Evolutionary conservation across 2,329 filamentous ascomycete genomes (phyloP).

Genomic region (Aureobasidium sp.): DNA sequence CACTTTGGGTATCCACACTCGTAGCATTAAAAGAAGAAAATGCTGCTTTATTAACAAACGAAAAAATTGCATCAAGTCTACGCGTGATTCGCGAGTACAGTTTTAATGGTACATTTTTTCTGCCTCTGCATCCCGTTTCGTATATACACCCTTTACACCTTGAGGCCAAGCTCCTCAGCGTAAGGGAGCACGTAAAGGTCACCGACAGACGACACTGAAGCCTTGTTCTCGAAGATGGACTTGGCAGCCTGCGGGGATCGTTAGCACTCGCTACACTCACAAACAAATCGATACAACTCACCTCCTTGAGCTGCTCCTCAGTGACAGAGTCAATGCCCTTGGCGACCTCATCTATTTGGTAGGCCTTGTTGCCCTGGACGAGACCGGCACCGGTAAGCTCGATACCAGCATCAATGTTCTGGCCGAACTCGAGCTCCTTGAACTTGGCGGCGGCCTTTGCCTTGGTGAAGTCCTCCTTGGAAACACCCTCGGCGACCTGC

Average conservation of each 20-base stretch:
- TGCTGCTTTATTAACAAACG: constrained; percentile 12
- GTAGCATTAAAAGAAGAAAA: constrained; percentile 4
- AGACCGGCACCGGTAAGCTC: constrained; percentile 78
- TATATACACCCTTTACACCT: constrained; percentile 89
- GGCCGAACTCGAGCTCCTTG: constrained; percentile 71
- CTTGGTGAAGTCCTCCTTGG: constrained; percentile 82
- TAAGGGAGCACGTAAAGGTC: constrained; percentile 87
- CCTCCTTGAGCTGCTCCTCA: constrained; percentile 73
- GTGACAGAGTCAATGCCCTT: constrained; percentile 74
- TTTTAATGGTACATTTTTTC: constrained; percentile 27
- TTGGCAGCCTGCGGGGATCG: constrained; percentile 62
- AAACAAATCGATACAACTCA: constrained; percentile 39
- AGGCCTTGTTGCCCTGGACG: constrained; percentile 69
- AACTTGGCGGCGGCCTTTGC: constrained; percentile 91
- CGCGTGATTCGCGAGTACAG: constrained; percentile 14
- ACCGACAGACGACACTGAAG: constrained; percentile 79
- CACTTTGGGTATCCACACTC: not conserved
- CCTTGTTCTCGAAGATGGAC: constrained; percentile 77
- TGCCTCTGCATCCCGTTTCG: constrained; percentile 17
- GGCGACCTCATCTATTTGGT: constrained; percentile 72
- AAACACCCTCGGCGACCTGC: constrained; percentile 60
- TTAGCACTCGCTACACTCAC: constrained; percentile 19
- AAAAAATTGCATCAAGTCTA: constrained; percentile 13
- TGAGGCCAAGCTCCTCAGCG: constrained; percentile 87
- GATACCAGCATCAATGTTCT: constrained; percentile 68